Base-by-base conservation (phyloP, 2,329 filamentous ascomycete genomes). In the Cercospora citrullina region DNA sequence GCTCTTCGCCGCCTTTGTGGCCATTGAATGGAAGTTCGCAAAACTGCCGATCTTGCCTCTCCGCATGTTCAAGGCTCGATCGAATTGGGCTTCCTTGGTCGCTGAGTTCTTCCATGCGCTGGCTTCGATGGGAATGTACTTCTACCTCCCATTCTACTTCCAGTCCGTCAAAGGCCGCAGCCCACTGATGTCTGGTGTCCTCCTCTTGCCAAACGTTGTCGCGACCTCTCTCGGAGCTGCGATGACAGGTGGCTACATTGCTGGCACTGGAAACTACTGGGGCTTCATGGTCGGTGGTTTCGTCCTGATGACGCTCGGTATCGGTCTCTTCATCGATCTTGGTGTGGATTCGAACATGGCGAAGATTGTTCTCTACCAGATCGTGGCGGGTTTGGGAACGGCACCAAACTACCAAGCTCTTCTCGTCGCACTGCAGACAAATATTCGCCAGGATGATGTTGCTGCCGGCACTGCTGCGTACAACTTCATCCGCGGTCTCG, bases 131-230 rank as follows among this genome's bases (percentile, higher is more conserved):
- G 48, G 48, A 1, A 53, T 53, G 48, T 53, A 53, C 48, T 69
- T 78, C 67, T 80, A 79, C 64, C 70, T 80, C n/a, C 71, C 78
- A 5, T 74, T 81, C 1, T 83, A 80, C 64, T 83, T 82, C 64
- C 82, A 83, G 60, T 75, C 77, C 4, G 78, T 83, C 6, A 76
- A 73, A 21, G 74, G 76, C 8, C 75, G 76, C 9, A 73, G 76
- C 0, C 78, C 81, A 0, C 68, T 80, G 5, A 75, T 79, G 67
- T 81, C 79, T 61, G 81, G 81, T 2, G 76, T 82, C 0, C 73
- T 79, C 16, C 70, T 80, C 28, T 72, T 82, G 3, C 80, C 81
- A 4, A 53, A 53, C 21, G 48, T 53, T n/a, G 48, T 53, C 21
- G 48, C 48, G 23, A 53, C 48, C 10, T 53, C 48, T 7, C 48